Evolutionary conservation across 2,329 filamentous ascomycete species (phyloP), one percentile per base, ranked within the genome.

Genomic region (Aspergillus brasiliensis): DNA sequence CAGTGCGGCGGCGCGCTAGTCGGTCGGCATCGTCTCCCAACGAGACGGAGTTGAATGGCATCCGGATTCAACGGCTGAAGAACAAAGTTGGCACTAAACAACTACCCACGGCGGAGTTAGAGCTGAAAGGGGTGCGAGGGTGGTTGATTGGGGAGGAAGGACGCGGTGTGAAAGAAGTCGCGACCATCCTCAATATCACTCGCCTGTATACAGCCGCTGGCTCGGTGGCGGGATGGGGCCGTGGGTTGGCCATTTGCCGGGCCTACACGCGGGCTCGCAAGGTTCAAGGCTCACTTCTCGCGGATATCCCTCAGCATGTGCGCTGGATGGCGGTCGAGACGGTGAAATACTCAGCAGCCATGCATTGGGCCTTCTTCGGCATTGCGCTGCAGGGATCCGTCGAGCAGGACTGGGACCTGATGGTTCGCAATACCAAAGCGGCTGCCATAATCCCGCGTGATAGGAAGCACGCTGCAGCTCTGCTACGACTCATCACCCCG

Each of bases 21-120:
- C 13, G n/a, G 6, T 44, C 40, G 40, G 40, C 19, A 11, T 34
- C 31, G 13, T 15, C 6, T 23, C 4, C 8, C 5, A 51, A 21
- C 11, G 27, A 13, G 8, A 21, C 31, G 2, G 49, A 51, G 49
- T 23, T 51, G 17, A 92, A 92, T 68, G 89, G 89, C 2, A 80
- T 92, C 8, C 61, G 64, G 25, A 89, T 91, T 63, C 85, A 88
- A 59, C 82, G 89, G 0, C 78, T 92, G 15, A 92, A 92, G 76
- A 84, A 85, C 72, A 92, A 92, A 69, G 81, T 90, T 3, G 90
- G 89, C 25, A 92, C 89, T 0, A 84, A 84, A 49, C 81, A 86
- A 0, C 78, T 92, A 0, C 89, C 90, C 0, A 92, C 90, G 0
- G 90, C 89, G 0, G 89, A 92, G 71, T 81, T 92, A 0, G 87